phyloP scores from a whole-genome alignment of 345 rosid species.

The Noccaea caerulescens region DNA sequence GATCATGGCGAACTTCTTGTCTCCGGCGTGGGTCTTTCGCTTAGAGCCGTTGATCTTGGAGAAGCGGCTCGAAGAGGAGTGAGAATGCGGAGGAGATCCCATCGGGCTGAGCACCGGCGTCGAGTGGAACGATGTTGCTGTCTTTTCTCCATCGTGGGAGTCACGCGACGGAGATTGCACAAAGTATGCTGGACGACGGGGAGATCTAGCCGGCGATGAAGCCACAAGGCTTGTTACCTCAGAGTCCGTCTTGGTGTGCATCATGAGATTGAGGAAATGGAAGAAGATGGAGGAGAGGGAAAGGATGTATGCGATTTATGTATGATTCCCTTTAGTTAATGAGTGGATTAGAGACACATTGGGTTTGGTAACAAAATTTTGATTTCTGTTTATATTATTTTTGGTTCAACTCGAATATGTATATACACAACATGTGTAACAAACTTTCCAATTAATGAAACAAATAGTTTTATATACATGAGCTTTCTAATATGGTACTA shows the following conservation, averaged over 20 bases:
- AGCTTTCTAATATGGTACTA: too few species aligned
- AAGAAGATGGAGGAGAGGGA: background rate
- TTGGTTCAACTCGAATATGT: too few species aligned
- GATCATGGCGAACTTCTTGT: slow-evolving; percentile 64
- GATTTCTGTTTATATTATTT: too few species aligned
- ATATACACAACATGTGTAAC: too few species aligned
- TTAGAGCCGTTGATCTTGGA: slow-evolving; percentile 72
- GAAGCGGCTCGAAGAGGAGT: slow-evolving; percentile 83
- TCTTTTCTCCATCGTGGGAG: slow-evolving; percentile 98
- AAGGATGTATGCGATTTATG: background rate
- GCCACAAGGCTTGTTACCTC: slow-evolving; percentile 89
- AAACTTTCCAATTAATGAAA: too few species aligned
- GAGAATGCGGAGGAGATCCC: slow-evolving; percentile 93
- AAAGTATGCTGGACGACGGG: slow-evolving; percentile 87
- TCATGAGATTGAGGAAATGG: slow-evolving; percentile 39
- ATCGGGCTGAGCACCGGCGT: slow-evolving; percentile 90
- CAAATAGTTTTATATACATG: too few species aligned
- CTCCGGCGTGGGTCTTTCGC: slow-evolving; percentile 50
- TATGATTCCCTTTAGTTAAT: background rate
- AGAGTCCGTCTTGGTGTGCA: slow-evolving; percentile 95
- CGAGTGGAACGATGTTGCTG: slow-evolving; percentile 84
- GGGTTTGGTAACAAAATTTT: too few species aligned
- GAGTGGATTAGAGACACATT: too few species aligned
- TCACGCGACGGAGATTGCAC: slow-evolving; percentile 95
- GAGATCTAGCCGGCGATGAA: slow-evolving; percentile 89